A percentile compares a stretch with the other conserved stretches of the same genome.
phyloP scores from a whole-genome alignment of 2,329 filamentous ascomycete genomes.

The Oidium heveae region DNA sequence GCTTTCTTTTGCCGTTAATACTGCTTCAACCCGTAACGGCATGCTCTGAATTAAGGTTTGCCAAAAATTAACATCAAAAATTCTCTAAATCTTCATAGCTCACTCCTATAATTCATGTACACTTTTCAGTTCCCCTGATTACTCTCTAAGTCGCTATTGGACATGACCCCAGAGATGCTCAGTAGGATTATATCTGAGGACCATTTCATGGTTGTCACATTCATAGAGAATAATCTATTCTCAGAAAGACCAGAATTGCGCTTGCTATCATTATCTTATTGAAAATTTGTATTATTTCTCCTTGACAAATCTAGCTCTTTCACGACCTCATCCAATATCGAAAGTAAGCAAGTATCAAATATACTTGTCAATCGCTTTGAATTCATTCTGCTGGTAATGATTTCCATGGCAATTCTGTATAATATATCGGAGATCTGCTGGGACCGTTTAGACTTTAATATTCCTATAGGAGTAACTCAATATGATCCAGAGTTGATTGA shows the following conservation, averaged over 20 bases:
- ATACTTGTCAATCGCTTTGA: background rate
- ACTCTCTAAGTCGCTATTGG: background rate
- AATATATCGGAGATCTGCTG: no score
- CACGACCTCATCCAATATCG: background rate
- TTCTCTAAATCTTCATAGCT: background rate
- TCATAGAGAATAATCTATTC: background rate
- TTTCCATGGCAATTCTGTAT: no score
- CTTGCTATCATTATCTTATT: background rate
- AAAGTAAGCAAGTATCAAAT: background rate
- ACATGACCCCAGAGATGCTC: background rate
- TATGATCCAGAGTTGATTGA: no score
- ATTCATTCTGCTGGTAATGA: background rate
- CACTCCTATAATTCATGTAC: background rate
- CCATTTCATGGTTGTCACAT: background rate
- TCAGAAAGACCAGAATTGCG: background rate
- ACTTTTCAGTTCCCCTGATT: background rate
- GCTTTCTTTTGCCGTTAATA: background rate
- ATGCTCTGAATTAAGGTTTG: background rate
- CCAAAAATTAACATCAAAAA: background rate
- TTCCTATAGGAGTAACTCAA: no score
- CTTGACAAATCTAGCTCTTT: background rate
- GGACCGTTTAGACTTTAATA: no score
- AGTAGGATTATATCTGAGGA: no score
- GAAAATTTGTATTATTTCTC: background rate
- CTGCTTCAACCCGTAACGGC: background rate